Evolutionary conservation across 768 basidiomycete genomes (phyloP), one percentile per base, ranked within the genome.

Genomic region (Boletus barrowsii): DNA sequence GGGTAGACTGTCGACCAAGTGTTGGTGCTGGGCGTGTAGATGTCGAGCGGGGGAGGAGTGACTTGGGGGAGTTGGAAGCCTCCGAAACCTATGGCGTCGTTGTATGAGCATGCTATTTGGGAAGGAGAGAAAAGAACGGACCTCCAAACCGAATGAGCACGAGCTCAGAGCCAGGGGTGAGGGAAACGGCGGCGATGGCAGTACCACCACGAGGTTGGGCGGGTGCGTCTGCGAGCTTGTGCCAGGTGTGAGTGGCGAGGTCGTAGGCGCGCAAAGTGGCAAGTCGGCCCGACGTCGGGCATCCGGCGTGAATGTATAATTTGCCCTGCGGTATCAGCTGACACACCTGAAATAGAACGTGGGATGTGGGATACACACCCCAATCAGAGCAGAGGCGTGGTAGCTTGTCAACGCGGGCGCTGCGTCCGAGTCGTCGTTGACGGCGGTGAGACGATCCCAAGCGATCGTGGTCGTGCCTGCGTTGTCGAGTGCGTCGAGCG

Each of bases 131-230:
- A 0, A 4, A 8, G 7, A 10, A 18, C 13, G 0, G 9, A 71
- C 72, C 71, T 18, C 73, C 77, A 54, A 72, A 78, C 5, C 76
- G 71, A 29, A 77, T 45, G 30, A 76, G 64, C 10, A 71, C 65
- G 17, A 60, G 53, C 10, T 58, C 59, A 5, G 55, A 26, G 5
- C 41, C n/a, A 9, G 62, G 26, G 22, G 57, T 10, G 2, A 24
- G 51, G 13, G 64, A 54, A 24, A 72, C 53, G 7, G 66, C 63
- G 10, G 68, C 62, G 47, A 77, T 67, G n/a, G 67, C 68, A 0
- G 76, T 78, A 3, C 78, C 77, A 7, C 75, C 74, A 17, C 76
- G 69, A 2, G 68, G 67, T 3, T 72, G 73, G 5, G 59, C 72
- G 1, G 77, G 77, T 0, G 73, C 76, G 17, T 66, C 54, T n/a